Percentiles rank a stretch among this genome's conserved stretches.
Evolutionary conservation across 306 rosid species (phyloP).

Genomic region (Sesbania bispinosa): DNA sequence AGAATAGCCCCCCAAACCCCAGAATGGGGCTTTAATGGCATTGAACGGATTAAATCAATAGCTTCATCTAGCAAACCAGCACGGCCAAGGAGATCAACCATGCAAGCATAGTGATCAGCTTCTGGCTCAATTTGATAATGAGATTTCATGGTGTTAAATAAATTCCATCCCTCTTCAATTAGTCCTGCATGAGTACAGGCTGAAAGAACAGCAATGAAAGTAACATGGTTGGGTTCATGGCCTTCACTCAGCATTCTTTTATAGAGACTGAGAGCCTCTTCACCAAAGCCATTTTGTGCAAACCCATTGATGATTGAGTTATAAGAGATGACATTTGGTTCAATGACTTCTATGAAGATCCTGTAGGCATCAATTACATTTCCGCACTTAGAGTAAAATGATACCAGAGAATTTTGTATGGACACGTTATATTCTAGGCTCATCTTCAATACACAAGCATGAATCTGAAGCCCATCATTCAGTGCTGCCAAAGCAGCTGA

Average conservation of each 20-base stretch:
- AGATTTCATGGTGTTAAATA: constrained; percentile 54
- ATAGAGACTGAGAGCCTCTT: constrained; percentile 62
- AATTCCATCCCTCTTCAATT: constrained; percentile 57
- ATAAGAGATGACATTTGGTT: constrained; percentile 58
- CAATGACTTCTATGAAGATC: constrained; percentile 43
- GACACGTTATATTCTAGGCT: constrained; percentile 56
- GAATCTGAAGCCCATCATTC: constrained; percentile 72
- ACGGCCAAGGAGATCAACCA: constrained; percentile 79
- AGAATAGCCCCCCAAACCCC: constrained; percentile 91
- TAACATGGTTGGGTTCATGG: constrained; percentile 50
- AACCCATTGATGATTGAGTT: constrained; percentile 71
- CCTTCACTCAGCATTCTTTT: constrained; percentile 55
- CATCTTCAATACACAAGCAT: constrained; percentile 56
- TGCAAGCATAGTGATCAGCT: constrained; percentile 73
- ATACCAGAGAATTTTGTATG: constrained; percentile 70
- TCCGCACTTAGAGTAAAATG: constrained; percentile 84
- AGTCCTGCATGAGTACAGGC: constrained; percentile 83
- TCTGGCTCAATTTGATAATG: constrained; percentile 54
- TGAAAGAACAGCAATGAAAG: constrained; percentile 75
- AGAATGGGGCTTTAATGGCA: constrained; percentile 66
- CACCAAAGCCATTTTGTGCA: constrained; percentile 70
- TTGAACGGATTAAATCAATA: constrained; percentile 50
- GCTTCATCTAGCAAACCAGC: constrained; percentile 78
- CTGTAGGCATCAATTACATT: constrained; percentile 51
- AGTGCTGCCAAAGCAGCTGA: constrained; percentile 57